Percentiles rank a stretch among this genome's conserved stretches.
These are phyloP conservation scores for Acer saccharum DNA, from an alignment of 345 rosid species.

Conservation along the genomic window DNA sequence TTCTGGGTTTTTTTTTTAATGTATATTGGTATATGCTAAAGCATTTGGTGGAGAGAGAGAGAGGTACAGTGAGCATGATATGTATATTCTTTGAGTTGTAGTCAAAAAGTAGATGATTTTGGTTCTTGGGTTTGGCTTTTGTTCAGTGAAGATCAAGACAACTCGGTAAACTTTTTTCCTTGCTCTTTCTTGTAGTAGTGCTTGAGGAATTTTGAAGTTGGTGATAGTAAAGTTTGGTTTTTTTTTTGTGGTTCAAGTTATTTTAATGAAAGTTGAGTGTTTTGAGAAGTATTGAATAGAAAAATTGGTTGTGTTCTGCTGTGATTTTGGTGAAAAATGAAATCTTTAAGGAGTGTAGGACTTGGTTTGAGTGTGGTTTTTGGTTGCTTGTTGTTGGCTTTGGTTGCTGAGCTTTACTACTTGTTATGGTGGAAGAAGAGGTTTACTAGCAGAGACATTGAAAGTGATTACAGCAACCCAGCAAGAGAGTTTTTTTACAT, in stretches of 20 bases:
- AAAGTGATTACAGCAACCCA: constrained; percentile 67
- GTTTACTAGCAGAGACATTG: constrained; percentile 42
- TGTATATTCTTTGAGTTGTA: constrained; percentile 16
- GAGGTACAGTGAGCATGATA: constrained; percentile 16
- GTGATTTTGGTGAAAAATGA: constrained; percentile 51
- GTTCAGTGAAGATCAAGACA: constrained; percentile 36
- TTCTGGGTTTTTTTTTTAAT: constrained; percentile 11
- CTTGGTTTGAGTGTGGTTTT: constrained; percentile 92
- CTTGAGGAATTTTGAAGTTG: constrained; percentile 9
- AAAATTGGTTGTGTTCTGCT: constrained; percentile 1
- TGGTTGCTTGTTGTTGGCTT: constrained; percentile 80
- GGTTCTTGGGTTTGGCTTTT: constrained; percentile 26
- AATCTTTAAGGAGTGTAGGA: constrained; percentile 87
- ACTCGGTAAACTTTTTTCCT: constrained; percentile 8
- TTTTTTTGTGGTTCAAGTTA: not conserved
- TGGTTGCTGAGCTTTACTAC: constrained; percentile 83
- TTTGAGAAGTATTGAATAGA: not conserved
- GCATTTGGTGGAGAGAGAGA: constrained; percentile 26
- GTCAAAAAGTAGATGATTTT: constrained; percentile 34
- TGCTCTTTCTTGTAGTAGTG: not conserved
- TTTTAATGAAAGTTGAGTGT: constrained; percentile 1
- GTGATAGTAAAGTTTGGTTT: constrained; percentile 14
- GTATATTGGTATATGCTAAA: not conserved
- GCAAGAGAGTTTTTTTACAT: constrained; percentile 73
- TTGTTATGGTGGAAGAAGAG: constrained; percentile 92